These are phyloP conservation scores for Coelastrella sp. DNA, from an alignment of 139 green algal genomes.

Conservation along the genomic window DNA sequence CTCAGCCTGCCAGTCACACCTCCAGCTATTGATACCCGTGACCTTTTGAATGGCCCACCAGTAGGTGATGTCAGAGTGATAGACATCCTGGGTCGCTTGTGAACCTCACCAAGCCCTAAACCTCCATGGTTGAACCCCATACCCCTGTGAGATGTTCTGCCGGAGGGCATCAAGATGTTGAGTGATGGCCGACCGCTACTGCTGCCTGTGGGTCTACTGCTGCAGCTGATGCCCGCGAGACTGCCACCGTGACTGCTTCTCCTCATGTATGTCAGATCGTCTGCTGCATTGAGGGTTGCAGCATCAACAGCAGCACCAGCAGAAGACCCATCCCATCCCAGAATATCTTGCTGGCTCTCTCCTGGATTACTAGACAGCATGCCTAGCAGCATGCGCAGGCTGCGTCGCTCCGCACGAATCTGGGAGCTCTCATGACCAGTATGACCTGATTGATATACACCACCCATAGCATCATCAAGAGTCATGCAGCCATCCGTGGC, in stretches of 20 bases:
- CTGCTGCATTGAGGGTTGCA: not conserved
- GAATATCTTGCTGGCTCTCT: not conserved
- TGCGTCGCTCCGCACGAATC: not conserved
- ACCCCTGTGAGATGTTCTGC: not conserved
- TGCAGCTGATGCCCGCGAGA: not conserved
- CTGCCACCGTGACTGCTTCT: conserved; percentile 1
- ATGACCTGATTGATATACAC: not conserved
- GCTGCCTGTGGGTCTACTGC: not conserved
- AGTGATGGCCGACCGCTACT: conserved; percentile 10
- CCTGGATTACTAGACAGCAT: not conserved
- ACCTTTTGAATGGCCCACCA: conserved; percentile 8
- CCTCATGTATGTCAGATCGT: conserved; percentile 10
- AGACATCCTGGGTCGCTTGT: not conserved
- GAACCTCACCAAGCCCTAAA: conserved; percentile 3
- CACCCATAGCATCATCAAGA: conserved; percentile 10
- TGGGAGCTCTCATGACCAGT: not conserved
- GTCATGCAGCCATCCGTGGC: not conserved
- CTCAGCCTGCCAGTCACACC: not conserved
- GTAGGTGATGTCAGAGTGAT: not conserved
- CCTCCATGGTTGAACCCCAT: not conserved
- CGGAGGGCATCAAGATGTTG: not conserved
- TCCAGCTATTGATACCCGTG: not conserved
- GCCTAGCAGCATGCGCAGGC: conserved; percentile 21
- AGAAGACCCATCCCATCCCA: not conserved
- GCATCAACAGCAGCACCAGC: conserved; percentile 2